phyloP scores from a whole-genome alignment of 306 rosid genomes.

The Sphenostylis stenocarpa region DNA sequence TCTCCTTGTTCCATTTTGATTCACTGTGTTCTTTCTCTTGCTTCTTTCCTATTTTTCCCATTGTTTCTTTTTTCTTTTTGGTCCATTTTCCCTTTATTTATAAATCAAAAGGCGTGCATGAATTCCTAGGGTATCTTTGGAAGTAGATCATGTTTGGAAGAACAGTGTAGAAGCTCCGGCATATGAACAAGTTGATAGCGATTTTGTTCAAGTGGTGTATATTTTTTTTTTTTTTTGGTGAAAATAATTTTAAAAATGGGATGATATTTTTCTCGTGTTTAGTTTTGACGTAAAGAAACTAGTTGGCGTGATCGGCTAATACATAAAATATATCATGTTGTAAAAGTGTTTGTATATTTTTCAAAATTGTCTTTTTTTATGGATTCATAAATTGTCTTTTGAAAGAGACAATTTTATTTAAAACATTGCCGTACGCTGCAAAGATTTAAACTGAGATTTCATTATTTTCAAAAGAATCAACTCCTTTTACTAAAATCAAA shows the following conservation, averaged over 20 bases:
- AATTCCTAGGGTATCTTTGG: conserved; percentile 13
- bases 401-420: background rate
- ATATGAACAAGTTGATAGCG: conserved; percentile 15
- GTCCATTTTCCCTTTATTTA: background rate
- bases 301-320: conserved; percentile 2
- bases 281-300: background rate
- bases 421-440: background rate
- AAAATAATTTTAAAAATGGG: background rate
- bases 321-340: background rate
- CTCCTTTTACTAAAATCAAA: background rate
- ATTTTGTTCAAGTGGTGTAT: conserved; percentile 33
- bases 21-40: background rate
- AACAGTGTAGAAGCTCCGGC: conserved; percentile 28
- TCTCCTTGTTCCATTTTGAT: background rate
- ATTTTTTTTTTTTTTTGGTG: background rate
- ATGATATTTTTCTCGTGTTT: background rate
- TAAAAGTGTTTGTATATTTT: background rate
- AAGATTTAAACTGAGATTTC: background rate
- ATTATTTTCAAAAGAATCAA: background rate
- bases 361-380: background rate
- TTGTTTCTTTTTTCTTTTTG: background rate
- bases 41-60: background rate
- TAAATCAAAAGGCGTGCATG: conserved; percentile 8
- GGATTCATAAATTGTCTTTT: background rate
- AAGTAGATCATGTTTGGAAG: background rate